Base-by-base conservation (phyloP, 768 basidiomycete genomes). In the Amanita polypyramis region DNA sequence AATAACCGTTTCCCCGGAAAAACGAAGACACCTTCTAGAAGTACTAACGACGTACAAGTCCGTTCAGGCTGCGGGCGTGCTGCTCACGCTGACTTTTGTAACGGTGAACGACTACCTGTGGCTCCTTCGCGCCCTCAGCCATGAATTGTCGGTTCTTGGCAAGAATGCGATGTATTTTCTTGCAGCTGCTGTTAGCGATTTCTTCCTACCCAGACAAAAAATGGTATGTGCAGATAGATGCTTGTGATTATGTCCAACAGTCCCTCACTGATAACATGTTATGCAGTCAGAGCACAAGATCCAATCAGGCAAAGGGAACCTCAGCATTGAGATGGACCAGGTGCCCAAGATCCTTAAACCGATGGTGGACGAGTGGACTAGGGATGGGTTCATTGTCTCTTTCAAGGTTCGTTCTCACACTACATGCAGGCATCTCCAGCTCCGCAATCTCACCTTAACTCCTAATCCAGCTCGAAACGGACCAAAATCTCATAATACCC, bases 321-420 rank as follows among this genome's bases (percentile, higher is more conserved):
- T 98, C 20, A 77, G 80, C 39, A 87, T 98, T 48, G 94, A 98
- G 64, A 99, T 98, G 96, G 96, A 99, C 60, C 93, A 97, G 62
- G 94, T 98, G 0, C 96, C 96, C 6, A 99, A 99, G 65, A 83
- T 97, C 30, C 69, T 99, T 39, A 87, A 89, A 62, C 86, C 92
- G 0, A 70, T 99, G 67, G 93, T 97, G 5, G 81, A 85, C 38
- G 91, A 98, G 61, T 99, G 96, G 95, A 85, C 81, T 1, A 79
- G 74, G 5, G 79, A 87, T 38, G 94, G 91, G 0, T 98, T 82
- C 61, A 83, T 97, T 33, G 90, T 99, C 34, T 95, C 92, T 0
- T 99, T 99, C 77, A 99, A 99, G 79, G 95, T 92, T 47, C 17
- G 61, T 52, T n/a, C 5, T 5, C 21, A 12, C n/a, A n/a, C n/a